Conservation (phyloP, 768 basidiomycete species). For the Dentipellis sp. region DNA sequence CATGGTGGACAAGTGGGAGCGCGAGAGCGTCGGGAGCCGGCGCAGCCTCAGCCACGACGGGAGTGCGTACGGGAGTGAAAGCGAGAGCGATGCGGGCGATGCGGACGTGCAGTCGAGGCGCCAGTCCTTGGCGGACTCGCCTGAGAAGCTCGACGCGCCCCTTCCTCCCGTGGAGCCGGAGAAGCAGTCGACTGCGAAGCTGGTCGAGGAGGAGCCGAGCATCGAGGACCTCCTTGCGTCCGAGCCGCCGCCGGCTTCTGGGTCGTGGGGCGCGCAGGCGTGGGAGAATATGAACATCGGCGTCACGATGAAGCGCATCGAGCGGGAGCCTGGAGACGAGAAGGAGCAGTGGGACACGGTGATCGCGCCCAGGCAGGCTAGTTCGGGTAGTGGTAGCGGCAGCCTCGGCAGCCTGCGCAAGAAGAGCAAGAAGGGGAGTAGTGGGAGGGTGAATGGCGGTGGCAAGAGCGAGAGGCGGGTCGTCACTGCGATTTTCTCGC, state of each 20-base stretch:
- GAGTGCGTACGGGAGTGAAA: constrained; percentile 5
- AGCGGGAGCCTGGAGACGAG: not conserved
- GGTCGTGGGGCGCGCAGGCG: constrained; percentile 26
- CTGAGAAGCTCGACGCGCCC: not conserved
- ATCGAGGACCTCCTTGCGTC: constrained; percentile 23
- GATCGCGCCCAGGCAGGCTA: constrained; percentile 6
- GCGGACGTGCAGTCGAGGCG: not conserved
- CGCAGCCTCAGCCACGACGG: not conserved
- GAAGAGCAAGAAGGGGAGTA: constrained; percentile 7
- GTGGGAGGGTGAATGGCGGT: constrained; percentile 7
- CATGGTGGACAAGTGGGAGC: constrained; percentile 14
- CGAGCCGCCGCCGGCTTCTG: constrained; percentile 2
- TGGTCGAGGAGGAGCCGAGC: constrained; percentile 19
- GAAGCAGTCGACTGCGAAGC: not conserved
- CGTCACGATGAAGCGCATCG: constrained; percentile 24
- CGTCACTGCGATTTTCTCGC: constrained; percentile 24
- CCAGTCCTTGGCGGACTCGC: not conserved
- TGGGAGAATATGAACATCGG: constrained; percentile 29
- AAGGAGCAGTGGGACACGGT: constrained; percentile 1
- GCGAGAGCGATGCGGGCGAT: constrained; percentile 1
- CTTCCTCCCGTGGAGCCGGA: not conserved
- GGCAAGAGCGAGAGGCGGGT: constrained; percentile 17
- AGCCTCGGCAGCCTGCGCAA: not conserved
- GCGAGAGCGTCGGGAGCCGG: constrained; percentile 5
- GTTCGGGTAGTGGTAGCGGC: constrained; percentile 8